Conservation (phyloP, 305 asterid genomes). For the Solanum chacoense region DNA sequence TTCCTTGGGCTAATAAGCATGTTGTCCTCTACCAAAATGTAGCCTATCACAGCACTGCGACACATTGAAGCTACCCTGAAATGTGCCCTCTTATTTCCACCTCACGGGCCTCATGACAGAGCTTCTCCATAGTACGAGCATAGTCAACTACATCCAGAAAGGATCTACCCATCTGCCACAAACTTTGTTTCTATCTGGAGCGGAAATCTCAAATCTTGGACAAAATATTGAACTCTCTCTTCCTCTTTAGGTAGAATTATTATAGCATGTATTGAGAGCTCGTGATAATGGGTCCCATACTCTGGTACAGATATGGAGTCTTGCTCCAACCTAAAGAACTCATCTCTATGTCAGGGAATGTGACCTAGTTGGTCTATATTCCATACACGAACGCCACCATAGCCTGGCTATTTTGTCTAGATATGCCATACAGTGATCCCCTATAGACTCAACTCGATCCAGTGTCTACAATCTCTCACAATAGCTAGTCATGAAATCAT, state of each 20-base stretch:
- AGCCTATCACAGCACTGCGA: neutral
- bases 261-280: neutral
- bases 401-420: neutral
- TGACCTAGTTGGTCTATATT: neutral
- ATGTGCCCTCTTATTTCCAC: neutral
- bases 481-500: neutral
- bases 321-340: no score
- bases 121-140: neutral
- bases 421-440: neutral
- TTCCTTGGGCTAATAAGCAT: neutral
- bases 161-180: neutral
- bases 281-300: neutral
- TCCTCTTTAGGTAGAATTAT: neutral
- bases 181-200: neutral
- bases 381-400: neutral
- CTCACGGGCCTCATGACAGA: neutral
- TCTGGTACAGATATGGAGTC: neutral
- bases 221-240: neutral
- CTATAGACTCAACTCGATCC: neutral
- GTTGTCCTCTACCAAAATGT: neutral
- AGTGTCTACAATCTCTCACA: neutral
- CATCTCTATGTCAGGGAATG: neutral
- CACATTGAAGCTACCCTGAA: neutral
- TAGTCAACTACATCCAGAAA: neutral
- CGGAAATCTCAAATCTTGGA: neutral